phyloP scores from a whole-genome alignment of 495 filamentous ascomycete species.

The Chaetomidium leptoderma region DNA sequence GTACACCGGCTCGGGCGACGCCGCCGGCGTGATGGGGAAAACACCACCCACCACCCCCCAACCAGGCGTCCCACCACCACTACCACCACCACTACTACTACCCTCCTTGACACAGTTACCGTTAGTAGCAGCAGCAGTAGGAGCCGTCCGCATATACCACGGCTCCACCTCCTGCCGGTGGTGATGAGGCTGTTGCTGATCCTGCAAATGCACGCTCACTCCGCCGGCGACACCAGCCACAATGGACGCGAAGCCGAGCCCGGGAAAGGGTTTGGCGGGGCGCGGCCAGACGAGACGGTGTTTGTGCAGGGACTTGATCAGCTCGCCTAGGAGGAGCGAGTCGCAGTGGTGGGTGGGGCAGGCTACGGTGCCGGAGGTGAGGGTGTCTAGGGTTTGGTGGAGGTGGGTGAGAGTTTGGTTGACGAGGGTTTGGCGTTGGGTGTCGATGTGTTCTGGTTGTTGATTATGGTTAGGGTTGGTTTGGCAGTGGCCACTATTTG shows the following conservation, averaged over 20 bases:
- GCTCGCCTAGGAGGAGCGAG: conserved; percentile 29
- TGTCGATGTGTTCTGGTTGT: conserved; percentile 25
- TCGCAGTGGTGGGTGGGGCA: conserved; percentile 24
- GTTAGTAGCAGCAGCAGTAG: neutral
- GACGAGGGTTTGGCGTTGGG: conserved; percentile 22
- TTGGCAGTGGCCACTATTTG: neutral
- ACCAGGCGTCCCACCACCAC: neutral
- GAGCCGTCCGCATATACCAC: neutral
- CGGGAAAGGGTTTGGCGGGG: conserved; percentile 22
- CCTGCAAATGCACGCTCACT: conserved; percentile 6
- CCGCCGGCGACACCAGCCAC: conserved; percentile 12
- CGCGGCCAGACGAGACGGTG: conserved; percentile 22
- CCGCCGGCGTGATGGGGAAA: conserved; percentile 23
- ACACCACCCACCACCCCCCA: conserved; percentile 3
- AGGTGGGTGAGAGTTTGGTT: conserved; percentile 16
- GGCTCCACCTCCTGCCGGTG: neutral
- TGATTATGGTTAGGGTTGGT: neutral
- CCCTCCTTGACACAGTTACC: neutral
- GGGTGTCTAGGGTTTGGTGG: conserved; percentile 18
- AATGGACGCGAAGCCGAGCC: conserved; percentile 21
- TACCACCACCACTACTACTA: neutral
- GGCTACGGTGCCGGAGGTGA: conserved; percentile 4
- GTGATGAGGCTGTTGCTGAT: no score
- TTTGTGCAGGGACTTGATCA: conserved; percentile 26
- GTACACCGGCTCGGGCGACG: conserved; percentile 24